phyloP scores from a whole-genome alignment of 2,329 filamentous ascomycete genomes.

The Monosporascus sp. region DNA sequence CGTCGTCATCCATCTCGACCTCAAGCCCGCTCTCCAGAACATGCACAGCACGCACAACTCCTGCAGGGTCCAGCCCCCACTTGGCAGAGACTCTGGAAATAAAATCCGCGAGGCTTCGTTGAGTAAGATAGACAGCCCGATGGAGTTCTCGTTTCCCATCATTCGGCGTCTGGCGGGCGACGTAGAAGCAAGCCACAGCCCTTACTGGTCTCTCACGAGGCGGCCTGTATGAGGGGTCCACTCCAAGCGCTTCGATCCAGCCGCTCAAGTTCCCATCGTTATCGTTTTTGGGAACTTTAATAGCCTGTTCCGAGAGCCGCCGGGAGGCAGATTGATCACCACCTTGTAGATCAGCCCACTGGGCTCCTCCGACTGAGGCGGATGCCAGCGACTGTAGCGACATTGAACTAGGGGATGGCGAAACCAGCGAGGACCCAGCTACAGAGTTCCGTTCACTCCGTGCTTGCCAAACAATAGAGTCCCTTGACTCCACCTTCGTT shows the following conservation, averaged over 20 bases:
- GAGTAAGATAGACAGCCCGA: constrained; percentile 77
- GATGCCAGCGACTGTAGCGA: constrained; percentile 55
- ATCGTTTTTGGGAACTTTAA: constrained; percentile 47
- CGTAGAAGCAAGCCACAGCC: constrained; percentile 81
- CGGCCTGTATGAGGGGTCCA: constrained; percentile 80
- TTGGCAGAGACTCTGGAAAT: constrained; percentile 69
- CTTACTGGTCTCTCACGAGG: constrained; percentile 67
- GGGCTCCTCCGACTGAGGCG: constrained; percentile 31
- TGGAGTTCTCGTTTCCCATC: constrained; percentile 59
- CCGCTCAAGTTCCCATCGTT: constrained; percentile 63
- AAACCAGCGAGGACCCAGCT: constrained; percentile 56
- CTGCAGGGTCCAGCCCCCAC: constrained; percentile 69
- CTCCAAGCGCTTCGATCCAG: constrained; percentile 86
- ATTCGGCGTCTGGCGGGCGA: constrained; percentile 51
- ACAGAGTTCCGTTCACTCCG: constrained; percentile 53
- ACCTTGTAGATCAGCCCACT: constrained; percentile 55
- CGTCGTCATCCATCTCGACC: constrained; percentile 85
- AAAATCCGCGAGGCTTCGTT: constrained; percentile 71
- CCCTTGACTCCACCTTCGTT: constrained; percentile 44
- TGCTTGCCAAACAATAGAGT: constrained; percentile 44
- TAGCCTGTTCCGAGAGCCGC: constrained; percentile 47
- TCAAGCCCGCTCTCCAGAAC: constrained; percentile 70
- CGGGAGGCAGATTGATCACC: constrained; percentile 38
- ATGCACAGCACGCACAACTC: constrained; percentile 65
- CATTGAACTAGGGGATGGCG: constrained; percentile 60